Evolutionary conservation across 2,329 filamentous ascomycete genomes (phyloP), one percentile per base, ranked within the genome.

Genomic region (Didymella arachidicola): DNA sequence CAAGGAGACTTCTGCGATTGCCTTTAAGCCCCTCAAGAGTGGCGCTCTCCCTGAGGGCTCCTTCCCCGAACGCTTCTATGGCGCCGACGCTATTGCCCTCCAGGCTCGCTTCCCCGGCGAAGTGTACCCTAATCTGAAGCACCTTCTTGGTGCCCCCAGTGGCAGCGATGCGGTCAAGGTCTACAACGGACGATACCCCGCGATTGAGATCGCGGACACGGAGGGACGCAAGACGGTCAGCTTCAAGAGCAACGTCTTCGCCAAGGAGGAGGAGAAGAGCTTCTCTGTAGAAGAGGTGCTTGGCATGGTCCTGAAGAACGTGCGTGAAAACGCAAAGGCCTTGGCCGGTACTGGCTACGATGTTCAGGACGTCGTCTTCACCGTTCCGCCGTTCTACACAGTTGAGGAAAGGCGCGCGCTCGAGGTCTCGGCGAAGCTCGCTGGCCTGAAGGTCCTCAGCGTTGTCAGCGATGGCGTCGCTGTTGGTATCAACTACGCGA

Each of bases 401-500:
- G 84, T 87, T 0, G 91, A 96, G 68, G 95, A 99, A 82, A 94
- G 91, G 83, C 87, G 92, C 65, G 92, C 94, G 44, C 83, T 98
- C 7, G 86, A 92, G 74, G 81, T 92, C 68, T 93, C 95, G 10
- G 93, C 93, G 12, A 88, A 95, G 55, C 82, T 99, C 72, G 93
- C 95, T 8, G 94, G 93, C 14, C 82, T 99, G 67, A 92, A 92
- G 70, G 88, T 97, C 12, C 84, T 97, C 66, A 88, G 89, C 53
- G 81, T 98, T 59, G 85, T 99, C 64, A 95, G 89, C 65, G 95
- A 99, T 73, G 93, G 93, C 16, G 80, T 97, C 61, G 93, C 95
- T 30, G 94, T 99, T 57, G 95, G 93, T 26, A 80, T 99, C 67
- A 96, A 99, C 80, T 99, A 98, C 77, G 95, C 95, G 42, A 97